Evolutionary conservation across 2,329 filamentous ascomycete genomes (phyloP).

Genomic region (Chrysoporthe deuterocubensis): DNA sequence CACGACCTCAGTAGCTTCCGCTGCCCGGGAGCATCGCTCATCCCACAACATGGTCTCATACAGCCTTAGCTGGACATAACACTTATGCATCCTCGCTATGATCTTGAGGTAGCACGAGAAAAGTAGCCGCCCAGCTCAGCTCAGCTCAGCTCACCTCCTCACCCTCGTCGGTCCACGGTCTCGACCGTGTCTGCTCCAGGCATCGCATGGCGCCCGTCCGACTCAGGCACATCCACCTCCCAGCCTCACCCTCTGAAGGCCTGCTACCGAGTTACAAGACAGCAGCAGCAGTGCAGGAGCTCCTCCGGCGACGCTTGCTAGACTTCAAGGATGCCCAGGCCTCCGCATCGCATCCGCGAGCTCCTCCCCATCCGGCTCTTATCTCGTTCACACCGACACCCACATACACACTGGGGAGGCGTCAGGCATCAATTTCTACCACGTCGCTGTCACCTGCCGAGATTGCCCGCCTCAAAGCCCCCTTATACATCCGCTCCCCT

Average conservation of each 20-base stretch:
- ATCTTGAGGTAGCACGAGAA: neutral
- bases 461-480: conserved; percentile 47
- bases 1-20: too few relatives aligned
- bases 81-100: too few relatives aligned
- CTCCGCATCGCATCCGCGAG: conserved; percentile 24
- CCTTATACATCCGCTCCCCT: conserved; percentile 41
- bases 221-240: conserved; percentile 46
- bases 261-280: conserved; percentile 42
- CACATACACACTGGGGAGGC: conserved; percentile 88
- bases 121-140: too few relatives aligned
- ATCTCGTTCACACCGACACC: conserved; percentile 82
- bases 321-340: conserved; percentile 53
- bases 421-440: conserved; percentile 55
- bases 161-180: too few relatives aligned
- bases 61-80: neutral
- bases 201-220: conserved; percentile 26
- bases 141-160: too few relatives aligned
- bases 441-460: conserved; percentile 52
- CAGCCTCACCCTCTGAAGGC: conserved; percentile 33
- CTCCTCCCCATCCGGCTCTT: conserved; percentile 67
- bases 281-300: conserved; percentile 43
- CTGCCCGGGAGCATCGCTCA: too few relatives aligned
- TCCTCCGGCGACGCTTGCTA: conserved; percentile 55
- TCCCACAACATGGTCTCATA: neutral
- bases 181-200: too few relatives aligned